A percentile compares a stretch with the other conserved stretches of the same genome.
phyloP scores from a whole-genome alignment of 176 grass and related monocot species.

The Poa annua region DNA sequence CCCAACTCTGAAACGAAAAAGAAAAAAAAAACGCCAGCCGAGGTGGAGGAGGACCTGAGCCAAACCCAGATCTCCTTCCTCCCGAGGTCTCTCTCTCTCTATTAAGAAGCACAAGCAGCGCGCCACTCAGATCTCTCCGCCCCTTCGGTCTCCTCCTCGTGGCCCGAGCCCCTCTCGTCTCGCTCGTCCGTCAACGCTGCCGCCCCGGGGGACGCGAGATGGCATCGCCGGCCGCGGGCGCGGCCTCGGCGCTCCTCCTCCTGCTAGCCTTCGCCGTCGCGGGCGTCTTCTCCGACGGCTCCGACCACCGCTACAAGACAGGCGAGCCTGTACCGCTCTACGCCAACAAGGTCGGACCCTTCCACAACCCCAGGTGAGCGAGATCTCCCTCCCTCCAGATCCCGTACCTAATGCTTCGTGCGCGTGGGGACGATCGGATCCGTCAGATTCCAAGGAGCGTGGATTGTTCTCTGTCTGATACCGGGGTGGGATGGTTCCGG shows the following conservation, averaged over 20 bases:
- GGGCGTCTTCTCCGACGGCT: slow-evolving; percentile 70
- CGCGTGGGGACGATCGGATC: slow-evolving; percentile 22
- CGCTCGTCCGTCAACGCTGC: slow-evolving; percentile 63
- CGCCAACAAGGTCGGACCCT: slow-evolving; percentile 94
- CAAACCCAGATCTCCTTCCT: slow-evolving; percentile 32
- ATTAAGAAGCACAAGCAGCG: slow-evolving; percentile 56
- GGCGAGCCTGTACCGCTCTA: slow-evolving; percentile 79
- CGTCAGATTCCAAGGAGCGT: neutral
- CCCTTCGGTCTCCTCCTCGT: neutral
- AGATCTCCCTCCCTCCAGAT: slow-evolving; percentile 35
- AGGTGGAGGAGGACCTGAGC: neutral
- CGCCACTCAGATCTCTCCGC: slow-evolving; percentile 53
- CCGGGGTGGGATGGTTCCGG: too few relatives aligned
- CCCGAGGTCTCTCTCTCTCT: neutral
- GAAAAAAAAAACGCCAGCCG: slow-evolving; percentile 18
- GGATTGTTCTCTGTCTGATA: too few relatives aligned
- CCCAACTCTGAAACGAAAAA: slow-evolving; percentile 17
- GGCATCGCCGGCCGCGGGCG: slow-evolving; percentile 53
- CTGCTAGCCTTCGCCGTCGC: slow-evolving; percentile 60
- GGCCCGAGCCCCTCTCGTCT: neutral
- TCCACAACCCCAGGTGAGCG: slow-evolving; percentile 95
- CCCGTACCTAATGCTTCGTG: neutral
- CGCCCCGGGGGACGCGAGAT: slow-evolving; percentile 39
- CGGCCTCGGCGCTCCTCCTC: slow-evolving; percentile 46
- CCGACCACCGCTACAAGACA: slow-evolving; percentile 83